Conservation (phyloP, 2,329 filamentous ascomycete species). For the Xenoacremonium recifei region DNA sequence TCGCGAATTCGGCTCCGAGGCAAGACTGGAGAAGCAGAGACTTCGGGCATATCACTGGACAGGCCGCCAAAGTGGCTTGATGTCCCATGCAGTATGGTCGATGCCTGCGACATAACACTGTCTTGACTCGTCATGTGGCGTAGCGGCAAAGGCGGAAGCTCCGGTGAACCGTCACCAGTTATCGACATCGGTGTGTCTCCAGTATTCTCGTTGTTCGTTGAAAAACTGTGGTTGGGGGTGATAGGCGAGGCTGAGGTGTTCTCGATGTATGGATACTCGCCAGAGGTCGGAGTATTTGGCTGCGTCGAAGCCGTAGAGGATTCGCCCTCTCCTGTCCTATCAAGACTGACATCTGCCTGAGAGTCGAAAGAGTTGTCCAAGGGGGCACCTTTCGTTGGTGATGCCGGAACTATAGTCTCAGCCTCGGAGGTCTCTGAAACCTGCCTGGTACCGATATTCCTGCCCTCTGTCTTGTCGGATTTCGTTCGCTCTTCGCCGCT, state of each 20-base stretch:
- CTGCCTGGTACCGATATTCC: conserved; percentile 17
- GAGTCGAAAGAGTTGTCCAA: conserved; percentile 8
- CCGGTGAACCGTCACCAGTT: conserved; percentile 30
- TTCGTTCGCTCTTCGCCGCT: too few species aligned
- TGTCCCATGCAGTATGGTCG: conserved; percentile 36
- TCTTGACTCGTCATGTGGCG: conserved; percentile 27
- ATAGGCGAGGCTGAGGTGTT: conserved; percentile 12
- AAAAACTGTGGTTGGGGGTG: conserved; percentile 19
- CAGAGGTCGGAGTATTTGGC: conserved; percentile 15
- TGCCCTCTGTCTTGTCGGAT: too few species aligned
- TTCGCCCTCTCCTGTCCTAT: conserved; percentile 15
- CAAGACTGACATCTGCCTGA: conserved; percentile 9
- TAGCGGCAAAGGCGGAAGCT: conserved; percentile 37
- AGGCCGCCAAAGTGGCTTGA: conserved; percentile 38
- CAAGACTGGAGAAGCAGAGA: conserved; percentile 42
- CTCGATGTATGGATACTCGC: conserved; percentile 9
- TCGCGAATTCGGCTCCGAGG: conserved; percentile 29
- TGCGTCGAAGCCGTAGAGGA: conserved; percentile 8
- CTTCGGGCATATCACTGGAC: conserved; percentile 43
- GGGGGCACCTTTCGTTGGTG: conserved; percentile 10
- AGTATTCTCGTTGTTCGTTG: conserved; percentile 7
- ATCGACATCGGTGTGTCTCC: conserved; percentile 12
- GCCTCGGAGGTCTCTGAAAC: conserved; percentile 22
- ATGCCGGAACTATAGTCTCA: conserved; percentile 20
- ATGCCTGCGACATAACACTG: conserved; percentile 36